Base-by-base conservation (phyloP, 208 protist genomes). In the Naegleria gruberi region DNA sequence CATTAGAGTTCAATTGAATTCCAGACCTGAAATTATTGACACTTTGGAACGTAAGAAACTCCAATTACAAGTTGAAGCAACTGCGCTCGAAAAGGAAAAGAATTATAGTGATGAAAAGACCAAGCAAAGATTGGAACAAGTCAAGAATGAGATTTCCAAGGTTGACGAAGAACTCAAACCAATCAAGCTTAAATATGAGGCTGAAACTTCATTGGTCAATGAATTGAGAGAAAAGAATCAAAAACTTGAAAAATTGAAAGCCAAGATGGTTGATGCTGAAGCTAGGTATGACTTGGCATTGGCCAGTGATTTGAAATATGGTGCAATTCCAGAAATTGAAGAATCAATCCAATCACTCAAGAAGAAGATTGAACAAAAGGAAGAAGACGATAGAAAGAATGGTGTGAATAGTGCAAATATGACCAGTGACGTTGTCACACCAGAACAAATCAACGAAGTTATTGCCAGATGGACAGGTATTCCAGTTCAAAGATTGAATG, bases 401-500 rank as follows among this genome's bases (percentile, higher is more conserved):
- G 90, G 89, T 26, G 74, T 34, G 82, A 92, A 95, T 81, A 95
- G 97, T 91, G 83, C 89, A 19, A 46, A 89, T 10, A 92, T 97
- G 90, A 74, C 97, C 41, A 91, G 91, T 51, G 93, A 96, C 42
- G 94, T 94, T 47, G 97, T 99, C 65, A 95, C 93, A n/a, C 91
- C 95, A 47, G 93, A 95, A 47, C 95, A 99, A 65, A 98, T 99
- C 91, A 97, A 97, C 4, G 94, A 96, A 83, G 96, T 99, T 17
- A 96, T 99, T 30, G 94, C 98, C 10, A 95, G 97, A 45, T 98
- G 96, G 91, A 99, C 99, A 17, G 98, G 98, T 91, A 99, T 99
- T 89, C 98, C 99, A 3, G 97, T 99, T 3, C 87, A 90, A 37
- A 94, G 97, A 91, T 95, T 99, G n/a, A 91, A 95, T 82, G 93